phyloP scores from a whole-genome alignment of 441 rosid species.

The Raphanus hybrid region DNA sequence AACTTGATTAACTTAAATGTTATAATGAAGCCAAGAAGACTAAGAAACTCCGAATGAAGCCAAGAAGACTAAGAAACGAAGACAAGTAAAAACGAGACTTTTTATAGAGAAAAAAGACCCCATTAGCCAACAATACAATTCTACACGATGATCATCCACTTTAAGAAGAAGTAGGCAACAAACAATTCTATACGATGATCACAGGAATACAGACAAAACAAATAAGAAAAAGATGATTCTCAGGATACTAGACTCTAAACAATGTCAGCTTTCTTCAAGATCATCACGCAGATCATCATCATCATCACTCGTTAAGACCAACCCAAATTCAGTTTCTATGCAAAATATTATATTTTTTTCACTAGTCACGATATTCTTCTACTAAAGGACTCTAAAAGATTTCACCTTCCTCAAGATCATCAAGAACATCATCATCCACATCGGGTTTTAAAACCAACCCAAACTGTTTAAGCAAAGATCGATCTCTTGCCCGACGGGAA shows the following conservation, averaged over 20 bases:
- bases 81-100: background rate
- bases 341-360: no score
- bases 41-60: background rate
- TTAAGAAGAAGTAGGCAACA: no score
- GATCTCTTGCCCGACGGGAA: background rate
- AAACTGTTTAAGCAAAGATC: background rate
- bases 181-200: background rate
- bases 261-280: background rate
- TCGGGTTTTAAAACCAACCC: background rate
- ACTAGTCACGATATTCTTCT: no score
- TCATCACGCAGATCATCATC: no score
- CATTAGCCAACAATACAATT: background rate
- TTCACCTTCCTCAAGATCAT: background rate
- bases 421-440: background rate
- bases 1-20: background rate
- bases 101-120: background rate
- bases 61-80: no score
- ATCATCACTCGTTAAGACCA: no score
- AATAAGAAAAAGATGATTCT: no score
- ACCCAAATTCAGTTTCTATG: no score
- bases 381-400: no score
- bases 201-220: background rate
- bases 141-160: no score
- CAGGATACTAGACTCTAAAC: background rate
- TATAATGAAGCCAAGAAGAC: background rate